A percentile compares a stretch with the other conserved stretches of the same genome.
Evolutionary conservation across 2,329 filamentous ascomycete genomes (phyloP).

Genomic region (Falciphora oryzae): DNA sequence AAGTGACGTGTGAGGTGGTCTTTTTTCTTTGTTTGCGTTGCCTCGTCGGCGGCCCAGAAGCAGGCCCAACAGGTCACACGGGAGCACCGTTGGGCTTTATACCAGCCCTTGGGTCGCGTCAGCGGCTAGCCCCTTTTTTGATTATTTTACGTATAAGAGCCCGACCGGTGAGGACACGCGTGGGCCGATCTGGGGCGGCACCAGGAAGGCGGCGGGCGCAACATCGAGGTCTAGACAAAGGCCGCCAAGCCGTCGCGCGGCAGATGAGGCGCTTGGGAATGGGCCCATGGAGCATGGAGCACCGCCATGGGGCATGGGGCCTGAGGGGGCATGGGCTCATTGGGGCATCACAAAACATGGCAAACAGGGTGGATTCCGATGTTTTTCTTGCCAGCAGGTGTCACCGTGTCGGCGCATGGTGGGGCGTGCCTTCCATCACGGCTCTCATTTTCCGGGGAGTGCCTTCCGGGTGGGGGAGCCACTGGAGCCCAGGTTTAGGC

Average conservation of each 20-base stretch:
- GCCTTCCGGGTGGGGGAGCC: background rate
- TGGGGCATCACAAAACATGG: background rate
- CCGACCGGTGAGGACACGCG: too few species aligned
- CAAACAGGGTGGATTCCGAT: background rate
- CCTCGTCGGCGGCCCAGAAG: background rate
- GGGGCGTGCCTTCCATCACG: too few species aligned
- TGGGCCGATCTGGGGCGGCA: background rate
- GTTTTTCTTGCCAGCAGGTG: too few species aligned
- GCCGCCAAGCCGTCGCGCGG: background rate
- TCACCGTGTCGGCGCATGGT: background rate
- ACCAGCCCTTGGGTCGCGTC: background rate
- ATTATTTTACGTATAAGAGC: background rate
- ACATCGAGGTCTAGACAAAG: background rate
- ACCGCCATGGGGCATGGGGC: too few species aligned
- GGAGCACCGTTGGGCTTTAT: background rate
- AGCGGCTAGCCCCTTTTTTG: background rate
- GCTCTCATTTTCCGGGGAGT: background rate
- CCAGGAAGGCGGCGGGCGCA: background rate
- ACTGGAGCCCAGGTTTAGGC: background rate
- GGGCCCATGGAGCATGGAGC: background rate
- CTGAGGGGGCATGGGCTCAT: too few species aligned
- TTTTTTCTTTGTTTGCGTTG: background rate
- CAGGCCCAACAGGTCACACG: background rate
- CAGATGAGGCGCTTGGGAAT: background rate
- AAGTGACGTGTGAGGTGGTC: too few species aligned